A percentile compares a stretch with the other conserved stretches of the same genome.
These are phyloP conservation scores for Rhizophagus sp. DNA, from an alignment of 192 early-diverging fungal genomes.

Conservation along the genomic window DNA sequence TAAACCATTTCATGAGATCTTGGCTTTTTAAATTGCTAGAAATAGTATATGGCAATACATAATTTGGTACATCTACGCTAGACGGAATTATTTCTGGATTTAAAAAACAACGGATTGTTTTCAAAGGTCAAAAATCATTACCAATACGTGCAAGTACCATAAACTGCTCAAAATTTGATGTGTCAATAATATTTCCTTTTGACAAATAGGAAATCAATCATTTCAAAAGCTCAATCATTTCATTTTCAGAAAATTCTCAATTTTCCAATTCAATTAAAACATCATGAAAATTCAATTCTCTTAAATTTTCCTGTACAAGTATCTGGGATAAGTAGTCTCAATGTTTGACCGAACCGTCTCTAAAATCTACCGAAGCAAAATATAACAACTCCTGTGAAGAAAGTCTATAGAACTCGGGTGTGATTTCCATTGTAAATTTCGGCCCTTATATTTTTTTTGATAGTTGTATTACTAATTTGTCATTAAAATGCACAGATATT, in stretches of 20 bases:
- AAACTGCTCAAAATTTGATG: neutral
- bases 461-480: constrained; percentile 56
- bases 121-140: constrained; percentile 48
- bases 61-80: neutral
- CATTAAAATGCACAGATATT: constrained; percentile 67
- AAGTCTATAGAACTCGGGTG: constrained; percentile 44
- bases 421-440: constrained; percentile 57
- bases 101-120: constrained; percentile 55
- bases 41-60: constrained; percentile 18
- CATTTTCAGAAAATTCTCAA: constrained; percentile 51
- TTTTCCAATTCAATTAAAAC: constrained; percentile 64
- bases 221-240: constrained; percentile 68
- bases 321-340: constrained; percentile 41
- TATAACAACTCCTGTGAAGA: constrained; percentile 77
- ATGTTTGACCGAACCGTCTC: constrained; percentile 57
- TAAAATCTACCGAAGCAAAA: constrained; percentile 60
- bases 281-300: constrained; percentile 59
- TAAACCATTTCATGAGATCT: constrained; percentile 4
- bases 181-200: neutral
- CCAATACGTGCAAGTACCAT: neutral
- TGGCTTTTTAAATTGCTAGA: neutral
- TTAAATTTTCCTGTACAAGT: neutral
- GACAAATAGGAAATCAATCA: constrained; percentile 71
- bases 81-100: constrained; percentile 40
- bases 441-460: constrained; percentile 68